Conservation (phyloP, 2,329 filamentous ascomycete species). For the Penicillium polonicum region DNA sequence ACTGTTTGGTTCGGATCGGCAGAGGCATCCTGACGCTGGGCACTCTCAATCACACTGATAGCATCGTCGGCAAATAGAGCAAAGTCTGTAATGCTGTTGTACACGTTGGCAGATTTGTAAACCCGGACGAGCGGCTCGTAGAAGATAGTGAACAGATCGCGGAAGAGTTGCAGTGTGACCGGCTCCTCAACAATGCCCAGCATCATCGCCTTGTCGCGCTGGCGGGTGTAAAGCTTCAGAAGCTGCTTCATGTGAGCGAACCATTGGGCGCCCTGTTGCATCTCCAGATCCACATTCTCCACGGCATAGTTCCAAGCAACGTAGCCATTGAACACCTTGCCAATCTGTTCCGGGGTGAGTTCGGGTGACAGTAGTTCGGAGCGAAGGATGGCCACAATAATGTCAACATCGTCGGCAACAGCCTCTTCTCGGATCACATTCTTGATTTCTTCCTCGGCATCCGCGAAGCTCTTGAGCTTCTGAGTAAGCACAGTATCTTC, state of each 20-base stretch:
- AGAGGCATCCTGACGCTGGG: conserved; percentile 74
- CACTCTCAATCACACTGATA: conserved; percentile 72
- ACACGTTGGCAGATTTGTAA: conserved; percentile 98
- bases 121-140: conserved; percentile 96
- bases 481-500: conserved; percentile 74
- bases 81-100: conserved; percentile 96
- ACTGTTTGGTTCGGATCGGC: conserved; percentile 98
- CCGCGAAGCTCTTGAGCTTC: conserved; percentile 78
- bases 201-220: conserved; percentile 98
- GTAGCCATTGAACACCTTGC: conserved; percentile 86
- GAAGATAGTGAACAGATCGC: conserved; percentile 96
- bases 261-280: conserved; percentile 83
- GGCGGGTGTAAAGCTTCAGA: conserved; percentile 84
- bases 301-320: conserved; percentile 95
- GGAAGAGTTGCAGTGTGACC: conserved; percentile 92
- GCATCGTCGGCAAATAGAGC: conserved; percentile 89
- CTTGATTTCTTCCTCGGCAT: conserved; percentile 74
- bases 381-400: conserved; percentile 80
- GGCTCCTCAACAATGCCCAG: conserved; percentile 91
- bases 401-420: conserved; percentile 69
- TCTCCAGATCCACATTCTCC: conserved; percentile 80
- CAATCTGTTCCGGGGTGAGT: conserved; percentile 72
- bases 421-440: conserved; percentile 72
- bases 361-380: conserved; percentile 73
- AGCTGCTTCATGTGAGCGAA: conserved; percentile 95